Evolutionary conservation across 352 stramenopile genomes (phyloP).

Genomic region (Pseudoperonospora humuli): DNA sequence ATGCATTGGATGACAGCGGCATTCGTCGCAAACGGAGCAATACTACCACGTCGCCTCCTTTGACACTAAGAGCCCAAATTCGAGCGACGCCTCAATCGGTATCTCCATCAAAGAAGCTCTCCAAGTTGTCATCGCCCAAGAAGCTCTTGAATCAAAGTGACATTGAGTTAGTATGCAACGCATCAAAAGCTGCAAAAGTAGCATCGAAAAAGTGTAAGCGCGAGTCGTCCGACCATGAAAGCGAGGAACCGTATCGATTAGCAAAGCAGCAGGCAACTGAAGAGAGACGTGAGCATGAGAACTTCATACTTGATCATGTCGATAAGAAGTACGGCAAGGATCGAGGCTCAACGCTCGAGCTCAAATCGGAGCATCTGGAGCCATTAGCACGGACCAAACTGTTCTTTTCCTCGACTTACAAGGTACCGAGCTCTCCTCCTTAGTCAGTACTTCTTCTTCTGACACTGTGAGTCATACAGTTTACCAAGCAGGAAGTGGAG

Average conservation of each 20-base stretch:
- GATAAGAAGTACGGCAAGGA: slow-evolving; percentile 11
- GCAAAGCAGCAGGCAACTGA: slow-evolving; percentile 37
- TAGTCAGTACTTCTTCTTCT: background rate
- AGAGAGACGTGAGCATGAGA: slow-evolving; percentile 10
- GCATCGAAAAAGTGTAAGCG: slow-evolving; percentile 46
- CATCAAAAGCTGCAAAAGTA: slow-evolving; percentile 13
- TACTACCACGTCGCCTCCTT: slow-evolving; percentile 24
- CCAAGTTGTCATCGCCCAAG: slow-evolving; percentile 13
- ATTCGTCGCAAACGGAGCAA: slow-evolving; percentile 65
- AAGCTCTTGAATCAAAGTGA: slow-evolving; percentile 16
- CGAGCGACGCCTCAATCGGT: slow-evolving; percentile 3
- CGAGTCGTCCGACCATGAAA: slow-evolving; percentile 34
- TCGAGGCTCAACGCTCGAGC: slow-evolving; percentile 13
- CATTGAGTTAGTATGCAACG: slow-evolving; percentile 15
- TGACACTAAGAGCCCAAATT: slow-evolving; percentile 5
- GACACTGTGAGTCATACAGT: slow-evolving; percentile 26
- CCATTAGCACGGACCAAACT: slow-evolving; percentile 29
- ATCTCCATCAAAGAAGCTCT: slow-evolving; percentile 15
- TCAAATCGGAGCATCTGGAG: slow-evolving; percentile 11
- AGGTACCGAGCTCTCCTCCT: slow-evolving; percentile 18
- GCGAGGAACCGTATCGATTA: slow-evolving; percentile 24
- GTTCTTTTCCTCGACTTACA: slow-evolving; percentile 69
- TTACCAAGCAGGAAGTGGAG: slow-evolving; percentile 68
- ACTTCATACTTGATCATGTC: slow-evolving; percentile 5
- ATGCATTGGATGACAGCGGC: slow-evolving; percentile 40